These are phyloP conservation scores for Zalaria obscura DNA, from an alignment of 2,329 filamentous ascomycete species.

Conservation along the genomic window DNA sequence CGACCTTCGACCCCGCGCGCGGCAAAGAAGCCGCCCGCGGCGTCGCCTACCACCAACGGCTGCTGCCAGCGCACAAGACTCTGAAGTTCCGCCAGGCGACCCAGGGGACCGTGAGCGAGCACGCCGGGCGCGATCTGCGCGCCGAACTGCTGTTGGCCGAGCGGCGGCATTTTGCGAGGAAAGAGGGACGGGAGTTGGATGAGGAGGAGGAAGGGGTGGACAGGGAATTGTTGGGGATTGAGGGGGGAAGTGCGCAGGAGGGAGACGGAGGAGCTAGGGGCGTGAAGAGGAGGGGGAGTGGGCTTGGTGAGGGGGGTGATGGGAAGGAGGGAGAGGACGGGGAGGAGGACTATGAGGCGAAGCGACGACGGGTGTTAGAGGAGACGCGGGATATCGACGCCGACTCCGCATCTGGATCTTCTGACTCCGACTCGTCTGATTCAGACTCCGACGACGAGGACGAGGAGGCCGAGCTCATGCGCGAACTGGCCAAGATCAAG, in stretches of 20 bases:
- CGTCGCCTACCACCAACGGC: conserved; percentile 88
- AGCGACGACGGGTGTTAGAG: conserved; percentile 73
- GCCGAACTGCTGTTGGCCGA: conserved; percentile 84
- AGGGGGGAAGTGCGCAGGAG: conserved; percentile 25
- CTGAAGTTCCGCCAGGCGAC: conserved; percentile 84
- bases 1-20: conserved; percentile 89
- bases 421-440: conserved; percentile 43
- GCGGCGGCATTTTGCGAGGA: conserved; percentile 74
- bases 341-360: conserved; percentile 55
- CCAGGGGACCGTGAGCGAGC: conserved; percentile 71
- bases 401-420: conserved; percentile 43
- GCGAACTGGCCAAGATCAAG: conserved; percentile 89
- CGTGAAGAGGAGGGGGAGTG: conserved; percentile 44
- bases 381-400: conserved; percentile 82
- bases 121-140: conserved; percentile 61
- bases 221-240: conserved; percentile 26
- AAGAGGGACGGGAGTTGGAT: conserved; percentile 43
- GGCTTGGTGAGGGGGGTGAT: conserved; percentile 21
- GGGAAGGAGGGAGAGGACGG: conserved; percentile 34
- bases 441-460: conserved; percentile 66
- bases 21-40: conserved; percentile 92
- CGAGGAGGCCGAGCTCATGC: conserved; percentile 75
- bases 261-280: conserved; percentile 21
- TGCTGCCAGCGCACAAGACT: conserved; percentile 83
- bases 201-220: conserved; percentile 9